Conservation (phyloP, 2,329 filamentous ascomycete species). For the Phyllosticta citribraziliensis region DNA sequence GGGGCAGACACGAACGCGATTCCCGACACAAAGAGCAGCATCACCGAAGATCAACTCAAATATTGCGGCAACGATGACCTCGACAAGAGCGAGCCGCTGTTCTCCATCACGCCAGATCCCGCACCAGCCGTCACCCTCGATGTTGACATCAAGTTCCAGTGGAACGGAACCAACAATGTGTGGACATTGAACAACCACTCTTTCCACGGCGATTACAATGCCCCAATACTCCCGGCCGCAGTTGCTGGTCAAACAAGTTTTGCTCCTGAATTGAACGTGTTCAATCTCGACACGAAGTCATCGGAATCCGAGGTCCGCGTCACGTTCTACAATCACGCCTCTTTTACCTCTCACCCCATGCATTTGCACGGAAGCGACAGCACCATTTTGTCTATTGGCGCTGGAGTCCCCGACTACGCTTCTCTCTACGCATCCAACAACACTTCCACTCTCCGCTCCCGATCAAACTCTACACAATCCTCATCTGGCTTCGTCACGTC, state of each 20-base stretch:
- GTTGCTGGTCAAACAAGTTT: slow-evolving; percentile 19
- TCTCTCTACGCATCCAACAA: not conserved
- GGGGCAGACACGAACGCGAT: not conserved
- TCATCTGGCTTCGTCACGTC: slow-evolving; percentile 1
- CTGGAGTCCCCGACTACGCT: slow-evolving; percentile 16
- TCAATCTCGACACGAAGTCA: slow-evolving; percentile 26
- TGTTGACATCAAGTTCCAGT: not conserved
- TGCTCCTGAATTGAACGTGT: slow-evolving; percentile 27
- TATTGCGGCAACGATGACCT: not conserved
- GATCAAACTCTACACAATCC: not conserved
- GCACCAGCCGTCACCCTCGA: not conserved
- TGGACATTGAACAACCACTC: slow-evolving; percentile 4
- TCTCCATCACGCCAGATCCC: not conserved
- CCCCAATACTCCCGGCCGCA: slow-evolving; percentile 27
- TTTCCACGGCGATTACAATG: slow-evolving; percentile 27
- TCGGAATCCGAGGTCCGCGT: slow-evolving; percentile 12
- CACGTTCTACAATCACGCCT: slow-evolving; percentile 24
- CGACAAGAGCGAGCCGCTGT: not conserved
- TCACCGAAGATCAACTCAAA: not conserved
- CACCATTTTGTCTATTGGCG: slow-evolving; percentile 32
- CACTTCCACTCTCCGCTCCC: not conserved
- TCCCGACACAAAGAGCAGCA: not conserved
- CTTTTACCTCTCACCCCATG: slow-evolving; percentile 16
- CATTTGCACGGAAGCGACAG: slow-evolving; percentile 41
- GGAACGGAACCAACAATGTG: not conserved